These are phyloP conservation scores for Backusella sp. DNA, from an alignment of 192 early-diverging fungal species.

Conservation along the genomic window DNA sequence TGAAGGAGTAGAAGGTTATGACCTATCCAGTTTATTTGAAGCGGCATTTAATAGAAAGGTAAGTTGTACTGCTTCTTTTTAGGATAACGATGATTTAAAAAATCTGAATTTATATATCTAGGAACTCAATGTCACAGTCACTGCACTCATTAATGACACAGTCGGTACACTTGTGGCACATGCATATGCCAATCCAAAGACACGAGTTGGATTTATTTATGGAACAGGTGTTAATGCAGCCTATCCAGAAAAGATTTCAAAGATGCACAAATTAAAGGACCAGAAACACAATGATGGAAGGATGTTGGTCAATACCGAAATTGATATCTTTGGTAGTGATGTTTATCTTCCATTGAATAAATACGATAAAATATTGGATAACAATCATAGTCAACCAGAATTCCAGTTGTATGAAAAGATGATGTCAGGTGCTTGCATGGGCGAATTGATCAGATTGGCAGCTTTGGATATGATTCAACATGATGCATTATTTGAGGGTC, in stretches of 20 bases:
- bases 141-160: conserved; percentile 94
- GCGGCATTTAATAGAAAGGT: conserved; percentile 69
- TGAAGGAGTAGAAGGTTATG: conserved; percentile 74
- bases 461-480: conserved; percentile 78
- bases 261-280: conserved; percentile 70
- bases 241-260: conserved; percentile 77
- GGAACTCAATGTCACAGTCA: conserved; percentile 69
- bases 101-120: conserved; percentile 12
- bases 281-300: conserved; percentile 44
- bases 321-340: conserved; percentile 80
- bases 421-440: conserved; percentile 92
- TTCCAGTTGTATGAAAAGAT: conserved; percentile 95
- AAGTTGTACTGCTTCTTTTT: background rate
- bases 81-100: background rate
- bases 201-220: conserved; percentile 83
- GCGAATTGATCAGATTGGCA: conserved; percentile 82
- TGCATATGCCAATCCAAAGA: conserved; percentile 80
- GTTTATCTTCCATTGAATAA: conserved; percentile 78
- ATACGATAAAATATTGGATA: conserved; percentile 85
- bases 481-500: conserved; percentile 71
- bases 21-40: conserved; percentile 81
- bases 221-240: conserved; percentile 96
- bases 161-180: conserved; percentile 88
- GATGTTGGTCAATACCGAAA: conserved; percentile 97
- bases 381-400: conserved; percentile 71